phyloP scores from a whole-genome alignment of 352 stramenopile genomes.

The Phytophthora cryptogea region DNA sequence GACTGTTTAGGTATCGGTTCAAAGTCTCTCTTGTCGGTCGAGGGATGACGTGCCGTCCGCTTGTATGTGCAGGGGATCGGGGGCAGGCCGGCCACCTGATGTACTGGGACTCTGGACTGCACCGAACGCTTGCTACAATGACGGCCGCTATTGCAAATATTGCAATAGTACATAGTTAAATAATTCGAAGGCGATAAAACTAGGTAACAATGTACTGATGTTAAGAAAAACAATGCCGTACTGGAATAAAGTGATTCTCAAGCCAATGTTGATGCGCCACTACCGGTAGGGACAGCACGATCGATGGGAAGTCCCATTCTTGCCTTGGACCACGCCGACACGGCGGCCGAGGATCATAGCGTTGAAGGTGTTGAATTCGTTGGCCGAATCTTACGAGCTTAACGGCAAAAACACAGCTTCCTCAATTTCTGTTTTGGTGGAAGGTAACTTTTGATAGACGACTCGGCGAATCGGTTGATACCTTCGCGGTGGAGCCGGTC shows the following conservation, averaged over 20 bases:
- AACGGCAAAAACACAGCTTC: background rate
- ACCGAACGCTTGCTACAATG: background rate
- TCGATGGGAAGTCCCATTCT: too few relatives aligned
- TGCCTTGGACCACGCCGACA: too few relatives aligned
- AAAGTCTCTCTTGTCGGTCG: too few relatives aligned
- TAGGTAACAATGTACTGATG: too few relatives aligned
- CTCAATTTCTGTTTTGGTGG: background rate
- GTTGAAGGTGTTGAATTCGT: background rate
- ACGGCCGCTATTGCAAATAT: constrained; percentile 1
- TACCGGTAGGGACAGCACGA: background rate
- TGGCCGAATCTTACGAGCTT: background rate
- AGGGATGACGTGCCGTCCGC: background rate
- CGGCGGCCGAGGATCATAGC: too few relatives aligned
- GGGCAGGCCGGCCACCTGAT: too few relatives aligned
- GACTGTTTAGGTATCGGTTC: too few relatives aligned
- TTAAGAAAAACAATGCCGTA: too few relatives aligned
- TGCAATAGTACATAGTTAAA: background rate
- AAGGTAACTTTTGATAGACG: background rate
- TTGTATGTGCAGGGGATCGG: background rate
- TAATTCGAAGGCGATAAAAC: too few relatives aligned
- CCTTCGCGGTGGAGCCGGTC: constrained; percentile 3
- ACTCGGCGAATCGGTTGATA: constrained; percentile 7
- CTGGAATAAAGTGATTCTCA: too few relatives aligned
- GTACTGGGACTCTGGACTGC: too few relatives aligned
- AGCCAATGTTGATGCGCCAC: constrained; percentile 1